phyloP scores from a whole-genome alignment of 352 stramenopile species.

The Phytophthora quininea region DNA sequence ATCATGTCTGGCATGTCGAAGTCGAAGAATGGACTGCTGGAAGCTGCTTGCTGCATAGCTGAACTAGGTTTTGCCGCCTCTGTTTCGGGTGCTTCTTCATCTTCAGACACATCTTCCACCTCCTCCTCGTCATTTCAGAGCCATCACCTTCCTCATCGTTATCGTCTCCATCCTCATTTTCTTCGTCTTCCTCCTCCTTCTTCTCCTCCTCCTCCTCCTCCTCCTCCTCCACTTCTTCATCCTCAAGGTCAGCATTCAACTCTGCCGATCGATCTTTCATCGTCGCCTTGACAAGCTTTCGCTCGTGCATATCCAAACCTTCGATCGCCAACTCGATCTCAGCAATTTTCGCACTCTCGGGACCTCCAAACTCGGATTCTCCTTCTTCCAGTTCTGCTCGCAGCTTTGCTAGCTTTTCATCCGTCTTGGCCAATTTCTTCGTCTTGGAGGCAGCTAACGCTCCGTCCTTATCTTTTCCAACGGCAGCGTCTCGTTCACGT shows the following conservation, averaged over 20 bases:
- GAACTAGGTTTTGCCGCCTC: constrained; percentile 9
- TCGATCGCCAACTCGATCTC: constrained; percentile 53
- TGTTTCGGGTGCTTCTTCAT: constrained; percentile 22
- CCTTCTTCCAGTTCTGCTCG: constrained; percentile 41
- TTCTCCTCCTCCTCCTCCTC: constrained; percentile 18
- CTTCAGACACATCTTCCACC: constrained; percentile 9
- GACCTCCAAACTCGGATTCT: constrained; percentile 20
- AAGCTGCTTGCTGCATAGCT: not conserved
- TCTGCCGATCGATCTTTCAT: constrained; percentile 35
- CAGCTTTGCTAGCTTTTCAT: constrained; percentile 42
- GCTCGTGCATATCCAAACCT: constrained; percentile 31
- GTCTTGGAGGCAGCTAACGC: constrained; percentile 24
- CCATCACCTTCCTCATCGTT: constrained; percentile 11
- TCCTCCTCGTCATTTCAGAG: constrained; percentile 6
- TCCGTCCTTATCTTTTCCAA: constrained; percentile 19
- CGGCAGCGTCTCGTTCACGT: constrained; percentile 16
- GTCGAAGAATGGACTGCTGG: constrained; percentile 44
- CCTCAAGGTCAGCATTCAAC: constrained; percentile 26
- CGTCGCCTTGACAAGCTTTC: constrained; percentile 23
- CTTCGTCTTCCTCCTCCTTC: not conserved
- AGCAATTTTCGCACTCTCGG: constrained; percentile 48
- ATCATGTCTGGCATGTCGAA: constrained; percentile 54
- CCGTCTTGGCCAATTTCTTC: constrained; percentile 36
- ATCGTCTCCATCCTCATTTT: constrained; percentile 13
- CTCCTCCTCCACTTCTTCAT: constrained; percentile 23